Evolutionary conservation across 148 eudicot genomes (phyloP).

Genomic region (Selenicereus undatus): DNA sequence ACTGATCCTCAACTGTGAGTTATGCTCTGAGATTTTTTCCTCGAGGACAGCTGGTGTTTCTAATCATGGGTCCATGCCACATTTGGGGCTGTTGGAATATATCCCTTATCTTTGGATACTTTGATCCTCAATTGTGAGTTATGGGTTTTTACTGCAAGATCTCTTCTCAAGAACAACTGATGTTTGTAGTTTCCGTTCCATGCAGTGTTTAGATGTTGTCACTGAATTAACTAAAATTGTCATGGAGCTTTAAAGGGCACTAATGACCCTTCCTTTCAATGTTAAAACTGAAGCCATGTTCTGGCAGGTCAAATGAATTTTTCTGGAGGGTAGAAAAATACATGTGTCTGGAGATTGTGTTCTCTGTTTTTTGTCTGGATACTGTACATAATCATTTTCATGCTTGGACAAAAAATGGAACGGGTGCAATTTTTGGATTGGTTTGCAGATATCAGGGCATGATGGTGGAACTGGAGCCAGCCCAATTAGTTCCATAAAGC

Average conservation of each 20-base stretch:
- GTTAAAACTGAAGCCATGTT: not conserved
- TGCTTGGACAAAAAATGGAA: not conserved
- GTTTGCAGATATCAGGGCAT: slow-evolving; percentile 91
- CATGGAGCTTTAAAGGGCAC: not conserved
- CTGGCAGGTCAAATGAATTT: not conserved
- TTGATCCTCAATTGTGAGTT: not conserved
- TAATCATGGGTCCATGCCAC: too few relatives aligned
- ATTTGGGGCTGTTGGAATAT: not conserved
- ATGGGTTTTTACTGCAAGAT: not conserved
- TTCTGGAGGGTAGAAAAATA: not conserved
- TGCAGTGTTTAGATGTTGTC: not conserved
- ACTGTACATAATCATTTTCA: not conserved
- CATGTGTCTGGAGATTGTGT: not conserved
- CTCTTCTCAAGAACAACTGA: not conserved
- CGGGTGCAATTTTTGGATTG: slow-evolving; percentile 6
- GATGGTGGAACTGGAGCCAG: slow-evolving; percentile 99
- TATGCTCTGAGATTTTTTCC: too few relatives aligned
- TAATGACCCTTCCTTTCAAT: not conserved
- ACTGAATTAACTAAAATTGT: not conserved
- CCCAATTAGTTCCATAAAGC: slow-evolving; percentile 97
- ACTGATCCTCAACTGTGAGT: too few relatives aligned
- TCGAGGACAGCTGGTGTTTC: too few relatives aligned
- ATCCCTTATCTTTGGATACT: not conserved
- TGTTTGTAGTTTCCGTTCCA: not conserved
- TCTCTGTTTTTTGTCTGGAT: not conserved